phyloP scores from a whole-genome alignment of 1,284 basidiomycete species.

The Fomitopsis pinicola region DNA sequence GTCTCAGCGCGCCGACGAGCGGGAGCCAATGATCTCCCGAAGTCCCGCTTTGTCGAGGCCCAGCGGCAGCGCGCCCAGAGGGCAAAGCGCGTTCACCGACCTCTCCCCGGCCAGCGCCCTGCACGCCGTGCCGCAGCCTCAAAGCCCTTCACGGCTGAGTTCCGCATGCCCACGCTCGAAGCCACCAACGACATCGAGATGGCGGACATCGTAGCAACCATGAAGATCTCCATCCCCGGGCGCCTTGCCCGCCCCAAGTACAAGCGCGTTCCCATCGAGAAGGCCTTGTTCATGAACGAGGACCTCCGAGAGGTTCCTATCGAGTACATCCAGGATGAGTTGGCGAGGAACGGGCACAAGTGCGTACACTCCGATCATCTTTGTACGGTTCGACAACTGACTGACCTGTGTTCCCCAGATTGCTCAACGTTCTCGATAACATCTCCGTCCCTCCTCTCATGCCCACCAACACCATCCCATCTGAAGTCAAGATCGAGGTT shows the following conservation, averaged over 20 bases:
- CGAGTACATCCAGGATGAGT: conserved; percentile 31
- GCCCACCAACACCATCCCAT: conserved; percentile 13
- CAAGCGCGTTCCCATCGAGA: conserved; percentile 22
- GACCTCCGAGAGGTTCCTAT: conserved; percentile 28
- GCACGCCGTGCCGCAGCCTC: neutral
- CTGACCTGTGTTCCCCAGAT: neutral
- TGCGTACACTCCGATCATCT: conserved; percentile 19
- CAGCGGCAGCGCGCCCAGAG: neutral
- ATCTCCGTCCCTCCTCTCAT: conserved; percentile 9
- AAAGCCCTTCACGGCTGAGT: neutral
- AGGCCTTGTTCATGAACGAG: conserved; percentile 28
- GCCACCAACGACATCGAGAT: conserved; percentile 5
- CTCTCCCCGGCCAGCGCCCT: neutral
- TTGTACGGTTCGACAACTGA: neutral
- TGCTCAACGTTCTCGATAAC: conserved; percentile 10
- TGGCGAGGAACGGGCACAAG: conserved; percentile 26
- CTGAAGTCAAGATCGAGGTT: conserved; percentile 19
- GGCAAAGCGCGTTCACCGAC: neutral
- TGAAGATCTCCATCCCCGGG: conserved; percentile 24
- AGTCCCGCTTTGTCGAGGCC: neutral
- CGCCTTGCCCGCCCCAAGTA: conserved; percentile 28
- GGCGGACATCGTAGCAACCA: neutral
- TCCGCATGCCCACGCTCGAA: neutral
- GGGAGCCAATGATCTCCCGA: neutral
- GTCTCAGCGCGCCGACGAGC: neutral